Conservation (phyloP, 257 asterid genomes). For the Craterostigma plantagineum region DNA sequence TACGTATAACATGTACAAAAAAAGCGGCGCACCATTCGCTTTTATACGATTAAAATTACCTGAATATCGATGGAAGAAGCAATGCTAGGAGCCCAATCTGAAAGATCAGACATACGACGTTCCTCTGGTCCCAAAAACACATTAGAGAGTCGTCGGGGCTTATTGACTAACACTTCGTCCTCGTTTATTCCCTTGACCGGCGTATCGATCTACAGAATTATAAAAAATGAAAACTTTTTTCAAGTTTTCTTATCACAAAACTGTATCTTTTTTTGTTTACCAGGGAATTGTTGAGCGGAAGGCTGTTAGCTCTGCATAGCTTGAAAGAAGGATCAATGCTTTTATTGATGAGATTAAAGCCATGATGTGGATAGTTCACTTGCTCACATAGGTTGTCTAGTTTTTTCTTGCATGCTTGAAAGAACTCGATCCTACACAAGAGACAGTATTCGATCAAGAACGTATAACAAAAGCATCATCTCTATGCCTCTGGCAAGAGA, state of each 20-base stretch:
- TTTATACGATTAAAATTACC: too few relatives aligned
- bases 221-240: too few relatives aligned
- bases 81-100: constrained; percentile 81
- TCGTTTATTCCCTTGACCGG: constrained; percentile 17
- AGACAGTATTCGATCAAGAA: background rate
- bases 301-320: too few relatives aligned
- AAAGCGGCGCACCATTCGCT: too few relatives aligned
- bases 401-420: constrained; percentile 61
- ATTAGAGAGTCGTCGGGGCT: constrained; percentile 12
- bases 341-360: constrained; percentile 4
- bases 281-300: too few relatives aligned
- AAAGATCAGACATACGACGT: constrained; percentile 82
- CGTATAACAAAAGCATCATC: too few relatives aligned
- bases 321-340: constrained; percentile 1
- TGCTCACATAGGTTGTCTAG: constrained; percentile 62
- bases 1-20: too few relatives aligned
- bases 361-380: constrained; percentile 58
- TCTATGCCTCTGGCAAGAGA: background rate
- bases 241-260: too few relatives aligned
- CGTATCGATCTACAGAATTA: constrained; percentile 15
- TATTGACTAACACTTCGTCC: constrained; percentile 23
- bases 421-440: constrained; percentile 81
- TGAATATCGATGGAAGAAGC: constrained; percentile 53
- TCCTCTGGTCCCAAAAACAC: constrained; percentile 57
- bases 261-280: too few relatives aligned